phyloP scores from a whole-genome alignment of 768 basidiomycete species.

The Cystoderma amianthinum region DNA sequence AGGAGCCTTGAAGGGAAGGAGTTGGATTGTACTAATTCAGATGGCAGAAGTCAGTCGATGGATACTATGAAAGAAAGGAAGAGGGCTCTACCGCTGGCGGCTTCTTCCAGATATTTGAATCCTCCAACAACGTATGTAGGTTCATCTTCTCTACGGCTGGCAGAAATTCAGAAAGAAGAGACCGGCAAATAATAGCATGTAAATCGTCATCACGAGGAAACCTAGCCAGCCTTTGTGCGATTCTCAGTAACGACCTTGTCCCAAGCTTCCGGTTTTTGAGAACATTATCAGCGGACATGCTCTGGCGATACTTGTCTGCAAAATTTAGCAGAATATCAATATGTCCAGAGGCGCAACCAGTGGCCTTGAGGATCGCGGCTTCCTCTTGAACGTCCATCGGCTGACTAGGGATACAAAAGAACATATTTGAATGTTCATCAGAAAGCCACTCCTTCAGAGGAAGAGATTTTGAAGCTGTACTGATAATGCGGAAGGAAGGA shows the following conservation, averaged over 20 bases:
- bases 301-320: conserved; percentile 50
- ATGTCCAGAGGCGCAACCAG: conserved; percentile 34
- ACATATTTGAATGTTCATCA: conserved; percentile 66
- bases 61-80: neutral
- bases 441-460: conserved; percentile 66
- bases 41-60: conserved; percentile 5
- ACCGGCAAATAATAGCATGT: conserved; percentile 36
- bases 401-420: conserved; percentile 53
- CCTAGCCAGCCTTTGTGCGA: conserved; percentile 40
- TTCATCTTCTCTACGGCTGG: conserved; percentile 52
- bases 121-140: conserved; percentile 42
- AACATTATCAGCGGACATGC: conserved; percentile 46
- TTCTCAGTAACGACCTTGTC: conserved; percentile 50
- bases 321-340: conserved; percentile 40
- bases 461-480: conserved; percentile 55
- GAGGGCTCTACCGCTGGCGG: conserved; percentile 30
- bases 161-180: conserved; percentile 54
- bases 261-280: conserved; percentile 60
- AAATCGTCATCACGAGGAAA: conserved; percentile 40
- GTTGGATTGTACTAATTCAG: conserved; percentile 39
- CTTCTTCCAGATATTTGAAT: conserved; percentile 35
- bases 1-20: conserved; percentile 28
- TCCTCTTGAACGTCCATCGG: conserved; percentile 56
- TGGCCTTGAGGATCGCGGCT: conserved; percentile 34
- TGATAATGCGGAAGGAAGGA: conserved; percentile 54